A percentile compares a stretch with the other conserved stretches of the same genome.
These are phyloP conservation scores for Scheffersomyces lignicola DNA, from an alignment of 1,139 yeast genomes.

Conservation along the genomic window DNA sequence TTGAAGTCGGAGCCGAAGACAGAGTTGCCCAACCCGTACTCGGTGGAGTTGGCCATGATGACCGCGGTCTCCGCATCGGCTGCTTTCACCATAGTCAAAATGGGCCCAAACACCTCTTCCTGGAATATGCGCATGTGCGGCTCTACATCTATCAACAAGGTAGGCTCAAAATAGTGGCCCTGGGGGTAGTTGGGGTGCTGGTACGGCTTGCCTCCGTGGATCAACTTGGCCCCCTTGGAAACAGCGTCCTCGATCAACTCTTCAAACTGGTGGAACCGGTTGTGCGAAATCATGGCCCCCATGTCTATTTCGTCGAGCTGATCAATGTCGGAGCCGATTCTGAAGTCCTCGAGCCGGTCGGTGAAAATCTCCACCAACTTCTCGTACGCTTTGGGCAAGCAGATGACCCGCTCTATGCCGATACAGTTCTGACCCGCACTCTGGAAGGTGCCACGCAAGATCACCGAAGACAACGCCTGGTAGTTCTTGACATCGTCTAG, in stretches of 20 bases:
- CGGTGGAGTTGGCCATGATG: slow-evolving; percentile 79
- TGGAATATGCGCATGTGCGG: slow-evolving; percentile 76
- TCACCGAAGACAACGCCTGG: slow-evolving; percentile 68
- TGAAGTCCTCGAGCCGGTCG: slow-evolving; percentile 56
- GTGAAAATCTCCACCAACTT: slow-evolving; percentile 55
- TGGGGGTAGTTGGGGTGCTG: slow-evolving; percentile 91
- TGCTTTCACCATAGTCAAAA: slow-evolving; percentile 77
- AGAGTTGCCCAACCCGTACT: slow-evolving; percentile 88
- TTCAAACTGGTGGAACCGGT: slow-evolving; percentile 68
- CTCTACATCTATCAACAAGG: slow-evolving; percentile 79
- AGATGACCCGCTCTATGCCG: slow-evolving; percentile 92
- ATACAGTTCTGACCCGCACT: slow-evolving; percentile 97
- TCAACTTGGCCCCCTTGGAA: slow-evolving; percentile 70
- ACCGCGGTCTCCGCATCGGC: slow-evolving; percentile 65
- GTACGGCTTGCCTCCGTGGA: slow-evolving; percentile 77
- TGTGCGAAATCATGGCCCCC: slow-evolving; percentile 91
- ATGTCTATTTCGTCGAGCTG: slow-evolving; percentile 86
- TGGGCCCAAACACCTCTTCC: slow-evolving; percentile 93
- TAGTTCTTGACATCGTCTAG: slow-evolving; percentile 68
- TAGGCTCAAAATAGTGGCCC: slow-evolving; percentile 91
- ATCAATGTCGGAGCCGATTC: slow-evolving; percentile 90
- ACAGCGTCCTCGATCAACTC: slow-evolving; percentile 72
- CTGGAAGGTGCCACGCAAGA: slow-evolving; percentile 94
- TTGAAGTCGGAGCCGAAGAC: slow-evolving; percentile 68
- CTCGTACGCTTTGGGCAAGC: slow-evolving; percentile 66